Evolutionary conservation across 805 yeast genomes (phyloP), one percentile per base, ranked within the genome.

Genomic region (Candida railenensis): DNA sequence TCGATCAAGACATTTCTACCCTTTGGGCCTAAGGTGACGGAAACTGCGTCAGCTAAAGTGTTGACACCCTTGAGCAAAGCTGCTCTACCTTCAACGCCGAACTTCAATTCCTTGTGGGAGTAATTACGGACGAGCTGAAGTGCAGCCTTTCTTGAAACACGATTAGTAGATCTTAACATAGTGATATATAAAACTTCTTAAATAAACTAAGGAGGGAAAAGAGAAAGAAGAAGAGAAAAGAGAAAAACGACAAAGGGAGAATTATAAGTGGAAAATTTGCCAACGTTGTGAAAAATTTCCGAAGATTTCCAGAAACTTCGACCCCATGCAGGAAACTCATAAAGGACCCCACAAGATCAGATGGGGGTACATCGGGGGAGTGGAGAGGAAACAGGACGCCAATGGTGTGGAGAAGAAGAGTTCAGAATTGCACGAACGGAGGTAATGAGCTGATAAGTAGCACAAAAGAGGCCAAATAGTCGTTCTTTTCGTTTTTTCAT

Each of bases 11-110:
- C 99, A 61, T 90, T 92, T 72, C 99, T 85, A 63, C 99, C 99
- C 70, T 91, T 91, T 60, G 99, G 99, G 44, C 99, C 99, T 51
- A 92, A 77, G 34, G 99, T 94, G 44, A 95, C 96, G 33, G 96
- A 84, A 42, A 92, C 99, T 19, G 99, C 98, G 63, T 89, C 91
- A 43, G 97, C 97, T 57, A 92, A 81, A 44, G 89, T 85, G 63
- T 90, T 94, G 47, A 95, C 98, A 72, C 99, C 99, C 63, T 81
- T 87, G 57, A 94, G 75, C 16, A 92, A 75, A 37, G 98, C 89
- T 42, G 97, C 96, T 71, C 99, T 83, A 57, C 97, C 98, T 66
- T 91, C 97, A 51, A 92, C 96, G 50, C 98, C 97, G 65, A 94
- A 94, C 73, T 87, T 89, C 65, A 92, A 80, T 67, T 92, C 97